Percentiles rank a stretch among this genome's conserved stretches.
These are phyloP conservation scores for Maudiozyma pseudohumilis DNA, from an alignment of 805 yeast species.

Conservation along the genomic window DNA sequence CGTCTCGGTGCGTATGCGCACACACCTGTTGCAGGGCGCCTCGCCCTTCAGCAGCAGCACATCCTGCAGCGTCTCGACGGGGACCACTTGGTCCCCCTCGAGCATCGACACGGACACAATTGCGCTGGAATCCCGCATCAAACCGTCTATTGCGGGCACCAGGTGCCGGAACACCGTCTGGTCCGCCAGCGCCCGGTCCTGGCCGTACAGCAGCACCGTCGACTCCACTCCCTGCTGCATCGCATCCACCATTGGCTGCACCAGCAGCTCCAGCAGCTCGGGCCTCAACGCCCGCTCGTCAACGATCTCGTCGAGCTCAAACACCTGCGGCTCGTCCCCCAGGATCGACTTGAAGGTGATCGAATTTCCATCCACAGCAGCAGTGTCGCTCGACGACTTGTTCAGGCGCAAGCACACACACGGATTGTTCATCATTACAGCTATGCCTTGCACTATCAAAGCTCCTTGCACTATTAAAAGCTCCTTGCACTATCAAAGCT, in stretches of 20 bases:
- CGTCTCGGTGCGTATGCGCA: neutral
- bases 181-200: neutral
- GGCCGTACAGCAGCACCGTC: neutral
- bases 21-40: no score
- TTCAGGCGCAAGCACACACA: neutral
- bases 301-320: neutral
- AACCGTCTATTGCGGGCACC: neutral
- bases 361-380: neutral
- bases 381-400: neutral
- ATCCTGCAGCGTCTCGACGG: neutral
- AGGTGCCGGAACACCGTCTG: neutral
- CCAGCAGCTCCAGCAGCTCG: neutral
- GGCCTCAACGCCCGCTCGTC: neutral
- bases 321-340: neutral
- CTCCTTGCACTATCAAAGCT: no score
- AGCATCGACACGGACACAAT: neutral
- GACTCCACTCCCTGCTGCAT: neutral
- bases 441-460: no score
- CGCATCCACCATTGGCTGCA: neutral
- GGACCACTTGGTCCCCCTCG: neutral
- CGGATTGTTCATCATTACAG: no score
- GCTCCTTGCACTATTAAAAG: no score
- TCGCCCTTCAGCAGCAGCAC: no score
- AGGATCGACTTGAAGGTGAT: neutral
- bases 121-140: neutral